A percentile compares a stretch with the other conserved stretches of the same genome.
phyloP scores from a whole-genome alignment of 176 grass and related monocot species.

The Paspalum notatum region DNA sequence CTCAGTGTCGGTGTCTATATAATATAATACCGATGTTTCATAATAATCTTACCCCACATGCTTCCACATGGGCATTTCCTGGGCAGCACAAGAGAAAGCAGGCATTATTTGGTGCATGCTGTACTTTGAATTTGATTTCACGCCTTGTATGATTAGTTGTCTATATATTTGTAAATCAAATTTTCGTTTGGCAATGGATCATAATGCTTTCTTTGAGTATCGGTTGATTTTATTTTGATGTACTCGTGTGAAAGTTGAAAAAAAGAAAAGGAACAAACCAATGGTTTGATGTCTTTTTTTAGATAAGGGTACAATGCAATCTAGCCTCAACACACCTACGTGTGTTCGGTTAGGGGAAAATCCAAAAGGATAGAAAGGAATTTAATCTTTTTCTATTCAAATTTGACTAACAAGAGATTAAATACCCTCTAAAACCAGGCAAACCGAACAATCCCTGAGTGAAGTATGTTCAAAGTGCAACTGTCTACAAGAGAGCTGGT shows the following conservation, averaged over 20 bases:
- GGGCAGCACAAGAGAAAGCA: background rate
- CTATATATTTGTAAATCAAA: background rate
- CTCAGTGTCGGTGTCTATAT: constrained; percentile 7
- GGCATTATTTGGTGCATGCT: background rate
- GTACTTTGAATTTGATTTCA: background rate
- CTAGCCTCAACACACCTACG: no score
- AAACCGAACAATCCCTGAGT: no score
- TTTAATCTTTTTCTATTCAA: no score
- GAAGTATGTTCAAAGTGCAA: no score
- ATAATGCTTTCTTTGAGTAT: background rate
- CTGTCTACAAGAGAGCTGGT: no score
- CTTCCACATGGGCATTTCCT: constrained; percentile 11
- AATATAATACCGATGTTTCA: constrained; percentile 1
- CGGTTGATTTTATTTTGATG: constrained; percentile 23
- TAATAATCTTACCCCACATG: background rate
- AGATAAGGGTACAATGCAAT: no score
- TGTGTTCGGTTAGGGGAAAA: no score
- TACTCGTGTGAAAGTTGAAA: background rate
- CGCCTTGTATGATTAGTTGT: background rate
- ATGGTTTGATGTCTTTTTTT: no score
- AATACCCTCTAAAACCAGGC: no score
- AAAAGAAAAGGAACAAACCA: background rate
- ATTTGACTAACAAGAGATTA: no score
- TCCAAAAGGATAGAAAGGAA: no score
- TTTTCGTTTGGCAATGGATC: background rate